Base-by-base conservation (phyloP, 805 yeast genomes). In the Teunomyces tritomae region DNA sequence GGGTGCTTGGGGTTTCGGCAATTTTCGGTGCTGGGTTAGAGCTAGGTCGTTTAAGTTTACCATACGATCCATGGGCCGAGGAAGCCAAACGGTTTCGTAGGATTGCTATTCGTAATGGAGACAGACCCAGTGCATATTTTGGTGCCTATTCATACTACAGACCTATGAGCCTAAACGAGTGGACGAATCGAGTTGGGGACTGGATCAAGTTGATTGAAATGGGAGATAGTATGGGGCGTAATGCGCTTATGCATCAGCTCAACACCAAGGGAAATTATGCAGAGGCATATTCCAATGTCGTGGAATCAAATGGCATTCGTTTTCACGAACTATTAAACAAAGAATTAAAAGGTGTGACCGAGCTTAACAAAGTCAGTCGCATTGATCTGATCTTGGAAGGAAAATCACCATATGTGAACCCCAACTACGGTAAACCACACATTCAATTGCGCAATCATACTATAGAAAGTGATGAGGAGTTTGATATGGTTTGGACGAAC, bases 31-130 rank as follows among this genome's bases (percentile, higher is more conserved):
- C 86, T 2, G 77, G 82, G 2, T 58, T 84, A 30, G 92, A 85
- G 56, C 54, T 74, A 5, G 69, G 79, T 11, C 68, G 91, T 46
- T 54, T 83, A 34, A 56, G 72, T 7, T 51, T 67, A 9, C 70
- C 75, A 1, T 61, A 63, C 43, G 91, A 85, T 58, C 91, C 91
- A 8, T 85, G 91, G 91, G 73, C 65, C 24, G 88, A 82, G 28
- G 89, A 85, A 57, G 87, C 89, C 2, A 71, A 63, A 40, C 57
- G 59, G 13, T 84, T 81, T 29, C 76, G 89, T 33, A 66, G 65
- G 14, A 61, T 73, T 48, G 85, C 84, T 1, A 67, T 66, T 27
- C 66, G 70, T 40, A 70, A 70, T 40, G 83, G 86, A 5, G 70
- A 71, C 47, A 67, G 65, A 29, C 76, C 79, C 2, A 75, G 76